Evolutionary conservation across 768 basidiomycete species (phyloP).

Genomic region (Infundibulicybe gibba): DNA sequence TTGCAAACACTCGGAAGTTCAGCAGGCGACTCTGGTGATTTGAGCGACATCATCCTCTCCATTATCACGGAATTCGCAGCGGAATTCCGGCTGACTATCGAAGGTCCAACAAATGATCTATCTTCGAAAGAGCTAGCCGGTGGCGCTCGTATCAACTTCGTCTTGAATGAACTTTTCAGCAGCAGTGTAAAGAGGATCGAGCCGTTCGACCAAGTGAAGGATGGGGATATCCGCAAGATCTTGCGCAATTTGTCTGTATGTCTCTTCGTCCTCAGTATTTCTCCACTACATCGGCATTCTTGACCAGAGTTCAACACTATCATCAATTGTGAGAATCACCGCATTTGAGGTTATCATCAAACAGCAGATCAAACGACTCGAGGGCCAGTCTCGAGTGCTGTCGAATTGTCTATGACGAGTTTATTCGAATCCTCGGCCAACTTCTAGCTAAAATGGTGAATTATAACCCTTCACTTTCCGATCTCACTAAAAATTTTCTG

Average conservation of each 20-base stretch:
- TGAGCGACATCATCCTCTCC: constrained; percentile 90
- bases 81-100: constrained; percentile 95
- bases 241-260: constrained; percentile 95
- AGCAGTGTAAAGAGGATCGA: constrained; percentile 94
- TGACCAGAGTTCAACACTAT: constrained; percentile 85
- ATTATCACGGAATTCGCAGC: constrained; percentile 98
- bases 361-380: constrained; percentile 95
- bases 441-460: constrained; percentile 82
- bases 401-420: constrained; percentile 93
- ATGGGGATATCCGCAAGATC: constrained; percentile 94
- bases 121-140: constrained; percentile 94
- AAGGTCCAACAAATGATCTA: constrained; percentile 95
- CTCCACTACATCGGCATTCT: background rate
- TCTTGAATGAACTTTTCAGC: constrained; percentile 98
- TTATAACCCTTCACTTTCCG: constrained; percentile 10
- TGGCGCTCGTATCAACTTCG: constrained; percentile 97
- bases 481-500: constrained; percentile 2
- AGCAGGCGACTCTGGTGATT: constrained; percentile 77
- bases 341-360: constrained; percentile 99
- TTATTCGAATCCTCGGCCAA: constrained; percentile 93
- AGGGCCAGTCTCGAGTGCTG: constrained; percentile 94
- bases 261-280: too few species aligned
- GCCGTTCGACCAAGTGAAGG: constrained; percentile 98
- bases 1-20: constrained; percentile 82
- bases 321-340: constrained; percentile 93